These are phyloP conservation scores for Backusella sp. DNA, from an alignment of 192 early-diverging fungal species.

Conservation along the genomic window DNA sequence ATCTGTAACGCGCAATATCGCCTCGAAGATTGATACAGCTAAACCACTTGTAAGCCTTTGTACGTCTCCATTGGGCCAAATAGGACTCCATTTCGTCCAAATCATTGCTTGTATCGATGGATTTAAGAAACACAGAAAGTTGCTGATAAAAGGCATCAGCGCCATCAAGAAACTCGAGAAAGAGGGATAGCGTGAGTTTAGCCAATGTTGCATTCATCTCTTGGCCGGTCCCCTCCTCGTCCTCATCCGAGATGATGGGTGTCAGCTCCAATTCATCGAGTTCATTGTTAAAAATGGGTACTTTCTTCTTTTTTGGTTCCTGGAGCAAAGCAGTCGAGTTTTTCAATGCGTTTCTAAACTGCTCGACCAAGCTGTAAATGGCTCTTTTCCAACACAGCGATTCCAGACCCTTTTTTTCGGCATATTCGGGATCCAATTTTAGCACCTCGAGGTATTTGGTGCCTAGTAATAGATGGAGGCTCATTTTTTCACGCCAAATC, in stretches of 20 bases:
- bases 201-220: constrained; percentile 1
- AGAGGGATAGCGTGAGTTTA: constrained; percentile 27
- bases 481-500: constrained; percentile 36
- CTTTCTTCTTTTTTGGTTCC: not conserved
- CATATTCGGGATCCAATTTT: constrained; percentile 42
- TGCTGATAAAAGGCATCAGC: constrained; percentile 48
- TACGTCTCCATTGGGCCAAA: not conserved
- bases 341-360: constrained; percentile 47
- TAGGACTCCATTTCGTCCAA: not conserved
- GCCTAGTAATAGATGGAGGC: constrained; percentile 34
- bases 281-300: not conserved
- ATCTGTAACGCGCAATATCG: constrained; percentile 54
- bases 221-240: not conserved
- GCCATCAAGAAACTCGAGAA: constrained; percentile 43
- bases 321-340: not conserved
- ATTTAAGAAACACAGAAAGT: constrained; percentile 33
- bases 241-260: constrained; percentile 17
- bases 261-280: constrained; percentile 14
- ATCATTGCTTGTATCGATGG: constrained; percentile 20
- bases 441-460: constrained; percentile 44
- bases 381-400: constrained; percentile 54
- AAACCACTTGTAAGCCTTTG: constrained; percentile 42
- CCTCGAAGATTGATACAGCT: constrained; percentile 46
- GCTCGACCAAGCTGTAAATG: constrained; percentile 50
- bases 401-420: constrained; percentile 54